Percentiles rank a stretch among this genome's conserved stretches.
These are phyloP conservation scores for Debaryomycetaceae sp. DNA, from an alignment of 1,139 yeast species.

Conservation along the genomic window DNA sequence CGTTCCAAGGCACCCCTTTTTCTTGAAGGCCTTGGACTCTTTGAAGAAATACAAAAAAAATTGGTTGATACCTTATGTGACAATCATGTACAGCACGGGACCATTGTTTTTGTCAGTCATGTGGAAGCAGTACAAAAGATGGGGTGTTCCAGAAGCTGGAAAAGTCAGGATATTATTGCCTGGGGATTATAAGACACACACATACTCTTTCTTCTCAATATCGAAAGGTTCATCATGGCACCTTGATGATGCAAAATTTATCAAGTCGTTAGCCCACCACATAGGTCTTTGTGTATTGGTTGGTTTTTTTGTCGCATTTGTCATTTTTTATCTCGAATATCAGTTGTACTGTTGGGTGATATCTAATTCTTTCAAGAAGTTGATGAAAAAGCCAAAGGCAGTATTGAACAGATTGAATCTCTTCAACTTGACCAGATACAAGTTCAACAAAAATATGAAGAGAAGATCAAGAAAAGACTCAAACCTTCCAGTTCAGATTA, in stretches of 20 bases:
- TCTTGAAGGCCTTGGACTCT: slow-evolving; percentile 63
- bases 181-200: slow-evolving; percentile 58
- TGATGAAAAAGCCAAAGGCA: slow-evolving; percentile 14
- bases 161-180: slow-evolving; percentile 69
- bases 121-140: slow-evolving; percentile 83
- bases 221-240: slow-evolving; percentile 89
- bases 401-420: slow-evolving; percentile 6
- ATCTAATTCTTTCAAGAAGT: slow-evolving; percentile 27
- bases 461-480: slow-evolving; percentile 55
- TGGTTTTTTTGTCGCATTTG: slow-evolving; percentile 59
- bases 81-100: slow-evolving; percentile 93
- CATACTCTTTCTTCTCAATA: slow-evolving; percentile 63
- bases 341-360: slow-evolving; percentile 49
- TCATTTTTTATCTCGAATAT: slow-evolving; percentile 61
- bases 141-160: slow-evolving; percentile 65
- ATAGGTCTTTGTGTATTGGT: slow-evolving; percentile 63
- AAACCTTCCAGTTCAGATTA: slow-evolving; percentile 41
- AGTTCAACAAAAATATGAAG: slow-evolving; percentile 18
- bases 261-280: slow-evolving; percentile 68
- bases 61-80: slow-evolving; percentile 82
- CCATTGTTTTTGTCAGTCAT: slow-evolving; percentile 82
- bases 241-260: slow-evolving; percentile 73
- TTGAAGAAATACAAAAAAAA: slow-evolving; percentile 62
- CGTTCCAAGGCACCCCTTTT: slow-evolving; percentile 83
- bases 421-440: slow-evolving; percentile 8